These are phyloP conservation scores for Lachancea kluyveri DNA, from an alignment of 805 yeast species.

Conservation along the genomic window DNA sequence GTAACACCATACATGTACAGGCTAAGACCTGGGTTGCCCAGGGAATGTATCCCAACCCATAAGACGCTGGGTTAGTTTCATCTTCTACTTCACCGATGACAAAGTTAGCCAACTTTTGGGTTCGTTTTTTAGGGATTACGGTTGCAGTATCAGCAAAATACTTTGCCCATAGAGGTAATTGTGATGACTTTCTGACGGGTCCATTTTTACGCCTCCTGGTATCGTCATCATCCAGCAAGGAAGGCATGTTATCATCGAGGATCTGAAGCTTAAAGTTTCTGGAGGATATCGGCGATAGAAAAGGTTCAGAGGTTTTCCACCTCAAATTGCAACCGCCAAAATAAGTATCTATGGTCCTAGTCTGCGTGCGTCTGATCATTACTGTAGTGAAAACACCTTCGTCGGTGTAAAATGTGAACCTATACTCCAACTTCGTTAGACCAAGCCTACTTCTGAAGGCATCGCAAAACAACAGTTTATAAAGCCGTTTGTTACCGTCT, in stretches of 20 bases:
- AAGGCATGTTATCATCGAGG: background rate
- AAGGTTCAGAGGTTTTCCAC: too few species aligned
- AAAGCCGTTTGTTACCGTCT: background rate
- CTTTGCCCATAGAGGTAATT: conserved; percentile 4
- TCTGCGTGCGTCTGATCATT: too few species aligned
- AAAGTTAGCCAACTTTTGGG: conserved; percentile 2
- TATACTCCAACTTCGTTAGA: too few species aligned
- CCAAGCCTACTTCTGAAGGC: too few species aligned
- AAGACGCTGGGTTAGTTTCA: conserved; percentile 6
- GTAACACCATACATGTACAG: conserved; percentile 4
- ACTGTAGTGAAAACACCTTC: too few species aligned
- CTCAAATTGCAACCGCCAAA: conserved; percentile 6
- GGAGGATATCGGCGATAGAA: too few species aligned
- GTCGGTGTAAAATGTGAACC: too few species aligned
- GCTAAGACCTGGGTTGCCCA: conserved; percentile 8
- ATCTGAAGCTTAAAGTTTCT: too few species aligned
- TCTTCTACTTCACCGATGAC: conserved; percentile 4
- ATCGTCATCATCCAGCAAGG: conserved; percentile 3
- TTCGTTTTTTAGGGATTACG: conserved; percentile 2
- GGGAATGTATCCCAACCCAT: conserved; percentile 6
- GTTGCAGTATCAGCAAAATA: background rate
- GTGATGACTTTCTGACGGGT: background rate
- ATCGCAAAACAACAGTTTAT: conserved; percentile 7
- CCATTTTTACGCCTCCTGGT: background rate
- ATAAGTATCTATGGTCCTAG: conserved; percentile 5